Percentiles rank a stretch among this genome's conserved stretches.
phyloP scores from a whole-genome alignment of 129 eudicot genomes.

The Saussurea involucrata region DNA sequence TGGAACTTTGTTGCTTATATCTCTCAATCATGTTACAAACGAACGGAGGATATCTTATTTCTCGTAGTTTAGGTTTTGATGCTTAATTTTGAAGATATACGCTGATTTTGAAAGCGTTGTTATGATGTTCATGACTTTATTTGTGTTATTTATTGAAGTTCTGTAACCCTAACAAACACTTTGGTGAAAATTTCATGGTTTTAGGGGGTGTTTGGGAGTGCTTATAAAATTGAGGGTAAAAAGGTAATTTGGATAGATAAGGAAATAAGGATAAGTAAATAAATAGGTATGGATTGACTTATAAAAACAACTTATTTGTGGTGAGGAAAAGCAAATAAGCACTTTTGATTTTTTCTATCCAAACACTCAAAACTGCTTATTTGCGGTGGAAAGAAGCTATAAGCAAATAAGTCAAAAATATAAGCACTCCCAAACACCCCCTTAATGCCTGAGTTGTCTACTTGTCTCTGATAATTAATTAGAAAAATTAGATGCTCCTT shows the following conservation, averaged over 20 bases:
- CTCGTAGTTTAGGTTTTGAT: not conserved
- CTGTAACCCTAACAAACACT: slow-evolving; percentile 11
- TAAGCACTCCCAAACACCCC: too few species aligned
- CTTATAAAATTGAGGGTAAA: too few species aligned
- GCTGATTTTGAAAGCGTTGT: not conserved
- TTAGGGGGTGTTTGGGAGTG: too few species aligned
- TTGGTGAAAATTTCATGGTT: slow-evolving; percentile 9
- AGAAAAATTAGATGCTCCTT: not conserved
- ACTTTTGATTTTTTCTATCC: too few species aligned
- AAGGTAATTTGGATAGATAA: too few species aligned
- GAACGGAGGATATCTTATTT: slow-evolving; percentile 7
- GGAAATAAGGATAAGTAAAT: too few species aligned
- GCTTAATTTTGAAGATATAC: not conserved
- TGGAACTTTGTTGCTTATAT: not conserved
- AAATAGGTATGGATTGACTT: too few species aligned
- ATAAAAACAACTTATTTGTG: too few species aligned
- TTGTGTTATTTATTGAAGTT: not conserved
- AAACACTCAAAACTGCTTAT: too few species aligned
- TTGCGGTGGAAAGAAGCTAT: too few species aligned
- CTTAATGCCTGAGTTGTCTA: not conserved
- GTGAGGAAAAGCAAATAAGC: too few species aligned
- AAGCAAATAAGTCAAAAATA: too few species aligned
- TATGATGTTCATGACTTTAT: not conserved
- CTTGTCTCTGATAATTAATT: slow-evolving; percentile 1
- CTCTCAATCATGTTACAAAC: slow-evolving; percentile 10